A percentile compares a stretch with the other conserved stretches of the same genome.
These are phyloP conservation scores for Talaromyces liani DNA, from an alignment of 495 filamentous ascomycete species.

Conservation along the genomic window DNA sequence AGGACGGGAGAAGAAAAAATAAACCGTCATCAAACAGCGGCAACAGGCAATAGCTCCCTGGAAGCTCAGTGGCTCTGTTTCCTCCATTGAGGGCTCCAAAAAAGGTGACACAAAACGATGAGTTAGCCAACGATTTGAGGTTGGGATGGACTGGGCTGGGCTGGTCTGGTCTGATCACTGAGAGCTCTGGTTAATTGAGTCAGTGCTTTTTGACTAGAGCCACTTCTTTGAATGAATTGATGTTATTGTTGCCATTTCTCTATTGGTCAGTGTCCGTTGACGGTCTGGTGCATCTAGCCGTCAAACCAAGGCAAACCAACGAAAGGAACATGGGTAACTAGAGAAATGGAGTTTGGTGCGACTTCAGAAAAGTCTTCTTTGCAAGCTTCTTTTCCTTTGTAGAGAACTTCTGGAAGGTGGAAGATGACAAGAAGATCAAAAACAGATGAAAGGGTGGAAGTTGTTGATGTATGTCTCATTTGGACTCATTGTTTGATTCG, in stretches of 20 bases:
- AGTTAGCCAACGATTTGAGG: not conserved
- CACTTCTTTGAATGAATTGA: not conserved
- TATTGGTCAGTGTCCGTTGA: not conserved
- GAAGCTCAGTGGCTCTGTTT: not conserved
- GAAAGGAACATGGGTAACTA: not conserved
- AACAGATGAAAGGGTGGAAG: not conserved
- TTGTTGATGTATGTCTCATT: not conserved
- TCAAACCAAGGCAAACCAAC: not conserved
- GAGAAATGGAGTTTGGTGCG: not conserved
- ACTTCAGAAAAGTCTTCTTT: not conserved
- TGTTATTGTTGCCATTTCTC: not conserved
- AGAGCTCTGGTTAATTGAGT: not conserved
- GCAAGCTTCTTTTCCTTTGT: not conserved
- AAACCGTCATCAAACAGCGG: not conserved
- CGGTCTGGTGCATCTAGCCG: not conserved
- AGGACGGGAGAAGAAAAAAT: not conserved
- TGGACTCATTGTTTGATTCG: not conserved
- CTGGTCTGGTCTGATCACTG: not conserved
- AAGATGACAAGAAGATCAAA: not conserved
- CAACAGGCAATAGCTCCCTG: not conserved
- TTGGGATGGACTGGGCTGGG: not conserved
- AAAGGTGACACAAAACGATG: not conserved
- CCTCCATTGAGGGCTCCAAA: not conserved
- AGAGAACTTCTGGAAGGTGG: not conserved
- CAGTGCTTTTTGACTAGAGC: not conserved